Conservation (phyloP, 78 protist species). For the Dictyostelium discoideum region DNA sequence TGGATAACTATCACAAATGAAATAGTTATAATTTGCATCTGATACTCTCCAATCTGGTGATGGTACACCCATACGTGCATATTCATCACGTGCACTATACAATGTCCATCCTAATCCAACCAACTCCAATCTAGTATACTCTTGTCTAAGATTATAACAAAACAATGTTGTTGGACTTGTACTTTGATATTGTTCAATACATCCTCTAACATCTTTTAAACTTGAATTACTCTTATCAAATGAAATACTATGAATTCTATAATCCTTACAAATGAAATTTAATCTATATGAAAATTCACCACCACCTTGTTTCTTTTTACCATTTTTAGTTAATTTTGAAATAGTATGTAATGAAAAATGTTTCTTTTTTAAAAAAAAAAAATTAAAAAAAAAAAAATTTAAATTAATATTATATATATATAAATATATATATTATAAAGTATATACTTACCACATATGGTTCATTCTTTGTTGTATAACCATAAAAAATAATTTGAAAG, state of each 20-base stretch:
- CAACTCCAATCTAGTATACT: slow-evolving; percentile 18
- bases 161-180: neutral
- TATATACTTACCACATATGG: slow-evolving; percentile 1
- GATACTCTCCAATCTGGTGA: slow-evolving; percentile 84
- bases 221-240: slow-evolving; percentile 33
- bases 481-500: slow-evolving; percentile 55
- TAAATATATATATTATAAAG: neutral
- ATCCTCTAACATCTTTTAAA: slow-evolving; percentile 64
- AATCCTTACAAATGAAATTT: slow-evolving; percentile 60
- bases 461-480: slow-evolving; percentile 9
- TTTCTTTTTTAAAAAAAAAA: slow-evolving; percentile 32
- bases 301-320: slow-evolving; percentile 48
- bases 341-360: slow-evolving; percentile 62
- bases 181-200: slow-evolving; percentile 13
- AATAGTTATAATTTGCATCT: slow-evolving; percentile 66
- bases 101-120: slow-evolving; percentile 66
- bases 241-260: slow-evolving; percentile 39
- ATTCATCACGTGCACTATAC: slow-evolving; percentile 64
- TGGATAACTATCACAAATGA: slow-evolving; percentile 83
- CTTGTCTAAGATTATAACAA: slow-evolving; percentile 17
- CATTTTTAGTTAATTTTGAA: slow-evolving; percentile 30
- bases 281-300: slow-evolving; percentile 59
- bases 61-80: slow-evolving; percentile 83
- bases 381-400: neutral
- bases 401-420: neutral